Base-by-base conservation (phyloP, 495 filamentous ascomycete genomes). In the Umbilicaria muhlenbergii region DNA sequence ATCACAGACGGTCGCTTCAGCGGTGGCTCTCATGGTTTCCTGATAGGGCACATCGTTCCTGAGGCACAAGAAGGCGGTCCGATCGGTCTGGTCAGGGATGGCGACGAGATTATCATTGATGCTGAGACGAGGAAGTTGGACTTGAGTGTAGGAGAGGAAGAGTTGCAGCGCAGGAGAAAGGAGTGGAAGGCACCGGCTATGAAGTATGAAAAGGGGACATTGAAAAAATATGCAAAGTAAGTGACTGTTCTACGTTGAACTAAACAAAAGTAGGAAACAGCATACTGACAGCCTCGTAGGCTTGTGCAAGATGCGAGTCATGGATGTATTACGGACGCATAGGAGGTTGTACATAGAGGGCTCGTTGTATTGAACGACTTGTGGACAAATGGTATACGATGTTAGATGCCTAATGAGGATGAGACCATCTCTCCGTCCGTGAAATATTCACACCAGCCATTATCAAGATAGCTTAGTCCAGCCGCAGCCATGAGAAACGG, bases 271-370 rank as follows among this genome's bases (percentile, higher is more conserved):
- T 33, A 8, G n/a, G 21, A n/a, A 16, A 33, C 3, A 45, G 3
- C n/a, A n/a, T 32, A n/a, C 19, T 19, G 32, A 19, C 28, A 32
- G 17, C 47, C 46, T 18, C 7, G 34, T 31, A 50, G 47, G 17
- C 51, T 74, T 37, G 79, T 89, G 33, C 72, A 65, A 45, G 80
- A 88, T 60, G 83, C 83, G 6, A 83, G 78, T 64, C 77, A 79
- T 44, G 83, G 83, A 32, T 88, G 84, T 57, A 77, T 89, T 34
- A 89, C 83, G 4, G 84, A 87, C 55, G 69, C 4, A 6, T 28
- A 28, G 24, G 24, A 28, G 24, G 5, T 3, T 28, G 24, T 6
- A 28, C 24, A 10, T 28, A 8, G 24, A 6, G 5, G 24, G 24
- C 24, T 28, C 6, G 24, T 28, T 28, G 5, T 28, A 28, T 8